Conservation (phyloP, 106 monocot species). For the Narthecium ossifragum region DNA sequence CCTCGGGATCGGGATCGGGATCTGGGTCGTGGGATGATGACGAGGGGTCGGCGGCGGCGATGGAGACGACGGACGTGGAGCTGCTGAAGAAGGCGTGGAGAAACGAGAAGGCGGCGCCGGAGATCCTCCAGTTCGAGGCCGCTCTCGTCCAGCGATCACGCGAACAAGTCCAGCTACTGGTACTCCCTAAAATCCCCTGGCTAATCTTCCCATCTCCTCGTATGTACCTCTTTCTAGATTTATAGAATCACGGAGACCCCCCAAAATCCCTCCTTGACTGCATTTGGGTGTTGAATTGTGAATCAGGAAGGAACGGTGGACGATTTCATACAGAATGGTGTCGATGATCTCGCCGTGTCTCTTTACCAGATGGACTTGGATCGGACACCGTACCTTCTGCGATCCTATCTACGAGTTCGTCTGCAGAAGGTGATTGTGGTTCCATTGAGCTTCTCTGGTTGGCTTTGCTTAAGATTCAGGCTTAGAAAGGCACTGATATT, state of each 20-base stretch:
- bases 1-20: constrained; percentile 7
- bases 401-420: constrained; percentile 88
- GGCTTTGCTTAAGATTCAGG: not conserved
- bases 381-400: constrained; percentile 67
- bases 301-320: constrained; percentile 81
- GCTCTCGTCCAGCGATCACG: constrained; percentile 47
- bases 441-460: not conserved
- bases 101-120: constrained; percentile 92
- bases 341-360: constrained; percentile 74
- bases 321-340: constrained; percentile 40
- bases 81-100: constrained; percentile 84
- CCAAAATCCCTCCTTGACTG: not conserved
- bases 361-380: constrained; percentile 94
- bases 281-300: not conserved
- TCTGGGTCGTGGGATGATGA: constrained; percentile 16
- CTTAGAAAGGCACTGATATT: too few species aligned
- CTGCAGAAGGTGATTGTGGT: constrained; percentile 54
- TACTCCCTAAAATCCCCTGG: constrained; percentile 5
- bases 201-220: not conserved
- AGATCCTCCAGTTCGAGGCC: constrained; percentile 67
- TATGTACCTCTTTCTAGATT: too few species aligned
- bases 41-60: constrained; percentile 7
- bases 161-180: constrained; percentile 81
- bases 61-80: constrained; percentile 74
- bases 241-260: too few species aligned